These are phyloP conservation scores for Acanthamoeba triangularis DNA, from an alignment of 208 protist genomes.

Conservation along the genomic window DNA sequence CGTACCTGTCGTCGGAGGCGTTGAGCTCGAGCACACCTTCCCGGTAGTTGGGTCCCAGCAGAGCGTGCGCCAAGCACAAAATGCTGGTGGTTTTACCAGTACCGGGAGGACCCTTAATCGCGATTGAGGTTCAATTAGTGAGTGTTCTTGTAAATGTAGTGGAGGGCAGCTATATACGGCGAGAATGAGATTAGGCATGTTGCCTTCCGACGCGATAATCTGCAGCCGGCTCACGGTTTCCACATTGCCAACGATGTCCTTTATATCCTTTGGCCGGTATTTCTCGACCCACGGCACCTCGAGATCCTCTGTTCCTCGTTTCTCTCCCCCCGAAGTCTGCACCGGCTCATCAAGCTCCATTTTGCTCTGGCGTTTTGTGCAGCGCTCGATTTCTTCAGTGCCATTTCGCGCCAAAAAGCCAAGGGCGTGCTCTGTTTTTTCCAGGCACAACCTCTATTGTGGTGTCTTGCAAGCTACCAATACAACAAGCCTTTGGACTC, in stretches of 20 bases:
- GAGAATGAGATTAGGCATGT: conserved; percentile 99
- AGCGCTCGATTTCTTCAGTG: no score
- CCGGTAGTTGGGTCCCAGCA: conserved; percentile 95
- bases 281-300: conserved; percentile 98
- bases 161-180: conserved; percentile 83
- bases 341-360: conserved; percentile 9
- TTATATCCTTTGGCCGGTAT: conserved; percentile 97
- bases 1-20: conserved; percentile 97
- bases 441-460: no score
- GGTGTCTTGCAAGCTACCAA: no score
- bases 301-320: conserved; percentile 35
- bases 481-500: no score
- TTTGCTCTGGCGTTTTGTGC: not conserved
- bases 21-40: conserved; percentile 99
- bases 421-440: no score
- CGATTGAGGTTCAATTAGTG: not conserved
- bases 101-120: conserved; percentile 92
- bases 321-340: not conserved
- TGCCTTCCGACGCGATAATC: conserved; percentile 97
- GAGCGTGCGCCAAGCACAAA: conserved; percentile 96
- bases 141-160: not conserved
- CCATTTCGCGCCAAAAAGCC: not conserved
- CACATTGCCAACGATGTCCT: conserved; percentile 99
- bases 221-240: conserved; percentile 97
- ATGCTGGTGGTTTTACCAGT: conserved; percentile 99